Percentiles rank a stretch among this genome's conserved stretches.
phyloP scores from a whole-genome alignment of 331 rosid genomes.

The Prunus yedoensis region DNA sequence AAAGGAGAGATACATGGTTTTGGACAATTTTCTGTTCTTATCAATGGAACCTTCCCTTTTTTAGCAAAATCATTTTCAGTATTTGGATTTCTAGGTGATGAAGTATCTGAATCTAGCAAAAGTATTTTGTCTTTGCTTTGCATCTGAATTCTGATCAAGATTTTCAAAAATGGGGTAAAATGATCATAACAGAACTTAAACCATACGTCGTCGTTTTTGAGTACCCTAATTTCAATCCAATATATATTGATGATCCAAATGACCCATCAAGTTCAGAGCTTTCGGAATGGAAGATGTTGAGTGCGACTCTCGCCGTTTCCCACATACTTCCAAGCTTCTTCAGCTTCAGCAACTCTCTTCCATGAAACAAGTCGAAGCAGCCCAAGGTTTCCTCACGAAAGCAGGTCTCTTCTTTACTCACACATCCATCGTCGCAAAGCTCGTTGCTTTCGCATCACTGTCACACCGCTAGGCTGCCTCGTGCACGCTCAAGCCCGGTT shows the following conservation, averaged over 20 bases:
- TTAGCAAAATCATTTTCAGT: not conserved
- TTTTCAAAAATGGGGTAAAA: not conserved
- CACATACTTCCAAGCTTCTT: slow-evolving; percentile 25
- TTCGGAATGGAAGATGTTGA: slow-evolving; percentile 12
- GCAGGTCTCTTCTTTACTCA: slow-evolving; percentile 37
- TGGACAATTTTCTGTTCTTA: slow-evolving; percentile 25
- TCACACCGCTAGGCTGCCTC: too few relatives aligned
- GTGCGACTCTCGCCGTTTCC: slow-evolving; percentile 14
- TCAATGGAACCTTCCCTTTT: slow-evolving; percentile 11
- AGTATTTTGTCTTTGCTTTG: not conserved
- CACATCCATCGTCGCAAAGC: slow-evolving; percentile 27
- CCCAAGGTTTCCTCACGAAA: slow-evolving; percentile 52
- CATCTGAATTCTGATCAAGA: not conserved
- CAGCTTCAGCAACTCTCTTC: slow-evolving; percentile 38
- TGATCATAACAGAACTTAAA: not conserved
- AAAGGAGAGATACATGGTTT: slow-evolving; percentile 27
- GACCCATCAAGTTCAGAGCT: not conserved
- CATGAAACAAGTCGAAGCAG: slow-evolving; percentile 42
- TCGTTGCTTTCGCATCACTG: slow-evolving; percentile 45
- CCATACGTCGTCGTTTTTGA: too few relatives aligned
- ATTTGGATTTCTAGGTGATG: not conserved
- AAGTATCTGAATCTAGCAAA: not conserved
- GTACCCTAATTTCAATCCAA: not conserved
- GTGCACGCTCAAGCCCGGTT: too few relatives aligned
- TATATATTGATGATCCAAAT: not conserved